A percentile compares a stretch with the other conserved stretches of the same genome.
Conservation (phyloP, 192 early-diverging fungal species). For the Rhizophlyctis rosea region DNA sequence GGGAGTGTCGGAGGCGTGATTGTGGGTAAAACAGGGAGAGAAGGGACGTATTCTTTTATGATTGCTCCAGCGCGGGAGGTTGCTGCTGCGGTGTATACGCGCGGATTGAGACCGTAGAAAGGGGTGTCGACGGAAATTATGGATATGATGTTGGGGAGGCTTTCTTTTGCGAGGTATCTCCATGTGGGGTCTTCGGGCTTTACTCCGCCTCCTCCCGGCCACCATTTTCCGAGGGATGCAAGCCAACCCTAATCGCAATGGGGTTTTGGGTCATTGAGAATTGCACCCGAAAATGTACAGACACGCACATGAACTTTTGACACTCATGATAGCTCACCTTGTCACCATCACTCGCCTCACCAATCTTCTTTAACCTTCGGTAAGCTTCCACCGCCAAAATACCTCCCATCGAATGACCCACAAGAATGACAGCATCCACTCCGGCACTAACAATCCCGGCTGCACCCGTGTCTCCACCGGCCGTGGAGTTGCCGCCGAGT, state of each 20-base stretch:
- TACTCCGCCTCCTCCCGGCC: too few species aligned
- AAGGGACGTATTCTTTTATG: slow-evolving; percentile 33
- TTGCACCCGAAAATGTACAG: too few species aligned
- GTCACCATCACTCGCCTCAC: slow-evolving; percentile 4
- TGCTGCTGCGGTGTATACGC: slow-evolving; percentile 38
- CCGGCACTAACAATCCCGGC: background rate
- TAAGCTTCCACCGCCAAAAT: slow-evolving; percentile 42
- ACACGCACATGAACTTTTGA: too few species aligned
- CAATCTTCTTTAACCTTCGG: slow-evolving; percentile 18
- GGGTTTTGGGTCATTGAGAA: too few species aligned
- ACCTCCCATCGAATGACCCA: slow-evolving; percentile 53
- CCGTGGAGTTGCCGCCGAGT: too few species aligned
- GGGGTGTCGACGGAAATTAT: slow-evolving; percentile 47
- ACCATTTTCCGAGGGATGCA: too few species aligned
- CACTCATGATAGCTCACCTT: too few species aligned
- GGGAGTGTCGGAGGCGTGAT: slow-evolving; percentile 6
- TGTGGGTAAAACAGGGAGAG: slow-evolving; percentile 22
- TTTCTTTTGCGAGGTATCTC: background rate
- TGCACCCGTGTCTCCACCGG: too few species aligned
- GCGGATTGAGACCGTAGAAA: slow-evolving; percentile 46
- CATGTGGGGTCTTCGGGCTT: too few species aligned
- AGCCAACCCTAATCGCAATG: too few species aligned
- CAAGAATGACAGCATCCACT: slow-evolving; percentile 20
- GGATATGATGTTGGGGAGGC: slow-evolving; percentile 35
- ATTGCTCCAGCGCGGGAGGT: slow-evolving; percentile 28